Evolutionary conservation across 495 filamentous ascomycete genomes (phyloP), one percentile per base, ranked within the genome.

Genomic region (Venustampulla echinocandica): DNA sequence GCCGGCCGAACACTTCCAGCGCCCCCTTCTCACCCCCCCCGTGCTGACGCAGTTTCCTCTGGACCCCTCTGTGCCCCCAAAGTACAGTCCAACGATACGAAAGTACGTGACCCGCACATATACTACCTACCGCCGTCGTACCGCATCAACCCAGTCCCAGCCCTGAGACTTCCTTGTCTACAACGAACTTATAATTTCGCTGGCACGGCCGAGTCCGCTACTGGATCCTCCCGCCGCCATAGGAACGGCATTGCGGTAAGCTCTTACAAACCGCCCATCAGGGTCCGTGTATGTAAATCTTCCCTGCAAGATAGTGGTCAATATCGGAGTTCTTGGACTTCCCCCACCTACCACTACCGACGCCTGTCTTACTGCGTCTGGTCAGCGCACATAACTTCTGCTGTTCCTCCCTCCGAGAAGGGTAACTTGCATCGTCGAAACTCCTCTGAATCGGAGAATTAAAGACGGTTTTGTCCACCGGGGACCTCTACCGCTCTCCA

Each of bases 401-500:
- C 34, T 37, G 18, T 19, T 40, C 20, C 37, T 40, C 37, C 3
- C 37, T 9, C 37, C 37, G 4, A 40, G 37, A 40, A 40, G 20
- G 37, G 37, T 23, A 40, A 40, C 23, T 20, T 11, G 42, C 42
- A 23, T 25, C 27, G 6, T 42, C 22, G 19, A 27, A 27, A 42
- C 15, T 40, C 25, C 27, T 7, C 15, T 40, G 5, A 23, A 41
- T 22, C 20, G 46, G 30, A 7, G 25, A 18, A 27, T 28, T 30
- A 11, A 20, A 9, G 27, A 30, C 27, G 27, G 7, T 30, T 9
- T 32, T 25, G 43, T 47, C 43, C 53, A n/a, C 13, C 4, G 37
- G 39, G 36, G n/a, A 40, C 14, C 14, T 11, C 18, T 10, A 3
- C 19, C n/a, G 39, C 30, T 53, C 50, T 47, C 45, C 38, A 57